Evolutionary conservation across 495 filamentous ascomycete genomes (phyloP).

Genomic region (Aspergillus homomorphus): DNA sequence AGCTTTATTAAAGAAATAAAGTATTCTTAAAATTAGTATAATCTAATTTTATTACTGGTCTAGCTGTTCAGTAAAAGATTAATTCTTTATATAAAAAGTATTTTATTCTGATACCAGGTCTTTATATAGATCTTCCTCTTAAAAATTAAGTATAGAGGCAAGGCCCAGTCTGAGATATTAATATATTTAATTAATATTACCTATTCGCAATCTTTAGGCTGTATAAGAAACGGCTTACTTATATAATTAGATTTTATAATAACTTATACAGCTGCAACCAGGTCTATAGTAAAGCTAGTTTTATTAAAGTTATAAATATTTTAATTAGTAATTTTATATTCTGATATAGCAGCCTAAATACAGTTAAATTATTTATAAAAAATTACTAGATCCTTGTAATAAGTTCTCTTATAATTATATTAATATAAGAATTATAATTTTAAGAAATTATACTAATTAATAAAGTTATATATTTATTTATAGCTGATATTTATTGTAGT

Average conservation of each 20-base stretch:
- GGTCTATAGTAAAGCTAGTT: too few relatives aligned
- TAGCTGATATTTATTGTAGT: not conserved
- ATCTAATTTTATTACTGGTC: constrained; percentile 5
- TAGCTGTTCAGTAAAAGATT: not conserved
- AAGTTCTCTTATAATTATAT: too few relatives aligned
- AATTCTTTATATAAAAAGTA: not conserved
- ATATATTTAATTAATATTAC: constrained; percentile 37
- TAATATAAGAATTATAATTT: too few relatives aligned
- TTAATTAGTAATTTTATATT: not conserved
- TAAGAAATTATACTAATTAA: too few relatives aligned
- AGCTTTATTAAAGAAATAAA: constrained; percentile 15
- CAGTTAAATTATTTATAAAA: too few relatives aligned
- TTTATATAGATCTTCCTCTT: constrained; percentile 18
- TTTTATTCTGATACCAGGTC: constrained; percentile 24
- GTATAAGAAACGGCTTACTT: constrained; percentile 3
- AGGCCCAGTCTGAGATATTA: constrained; percentile 18
- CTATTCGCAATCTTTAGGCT: constrained; percentile 41
- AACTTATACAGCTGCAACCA: too few relatives aligned
- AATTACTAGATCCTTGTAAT: too few relatives aligned
- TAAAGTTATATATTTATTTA: too few relatives aligned
- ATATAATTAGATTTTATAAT: too few relatives aligned
- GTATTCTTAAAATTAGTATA: too few relatives aligned
- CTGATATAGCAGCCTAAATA: too few relatives aligned
- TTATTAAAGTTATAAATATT: too few relatives aligned
- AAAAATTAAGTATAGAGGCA: constrained; percentile 26